Base-by-base conservation (phyloP, 768 basidiomycete genomes). In the Amanita pseudoporphyria region DNA sequence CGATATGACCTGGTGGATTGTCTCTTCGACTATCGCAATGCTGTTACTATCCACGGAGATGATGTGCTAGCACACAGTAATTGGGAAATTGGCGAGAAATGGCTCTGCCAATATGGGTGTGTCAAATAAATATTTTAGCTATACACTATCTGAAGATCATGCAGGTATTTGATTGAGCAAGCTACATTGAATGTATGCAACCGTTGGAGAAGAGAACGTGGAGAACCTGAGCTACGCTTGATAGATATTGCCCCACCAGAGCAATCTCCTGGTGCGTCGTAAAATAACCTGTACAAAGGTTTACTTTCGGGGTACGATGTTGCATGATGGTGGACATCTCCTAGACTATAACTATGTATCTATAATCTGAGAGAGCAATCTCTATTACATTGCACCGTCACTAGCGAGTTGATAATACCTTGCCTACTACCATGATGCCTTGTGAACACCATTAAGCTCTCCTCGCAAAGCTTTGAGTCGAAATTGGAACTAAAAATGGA, bases 11-110 rank as follows among this genome's bases (percentile, higher is more conserved):
- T 96, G 12, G 78, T 84, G 0, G 89, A 91, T 53, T 88, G 86
- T 57, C 67, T 92, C 24, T 72, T 84, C 52, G 84, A 87, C 53
- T 84, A 88, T 54, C 71, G 84, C 28, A 68, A 64, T 21, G 76
- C 78, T 3, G 73, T 88, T 10, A 83, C 76, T 2, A 76, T 94
- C 38, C 92, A 96, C 52, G 91, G 90, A 10, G 88, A 95, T 56
- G 93, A 97, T 58, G 86, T 92, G 18, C 72, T 96, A n/a, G 82
- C 83, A 3, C 89, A 95, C 57, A 70, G 67, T 37, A 93, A 89
- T 58, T 96, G 93, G 91, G 94, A 97, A 65, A 73, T 96, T 35
- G 72, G 76, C 13, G 91, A 93, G 59, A 71, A 73, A 46, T 96
- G 91, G 80, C 70, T 96, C 39, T 75, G 79, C 50, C 79, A 86